Evolutionary conservation across 441 rosid genomes (phyloP).

Genomic region (Erodium chrysanthum): DNA sequence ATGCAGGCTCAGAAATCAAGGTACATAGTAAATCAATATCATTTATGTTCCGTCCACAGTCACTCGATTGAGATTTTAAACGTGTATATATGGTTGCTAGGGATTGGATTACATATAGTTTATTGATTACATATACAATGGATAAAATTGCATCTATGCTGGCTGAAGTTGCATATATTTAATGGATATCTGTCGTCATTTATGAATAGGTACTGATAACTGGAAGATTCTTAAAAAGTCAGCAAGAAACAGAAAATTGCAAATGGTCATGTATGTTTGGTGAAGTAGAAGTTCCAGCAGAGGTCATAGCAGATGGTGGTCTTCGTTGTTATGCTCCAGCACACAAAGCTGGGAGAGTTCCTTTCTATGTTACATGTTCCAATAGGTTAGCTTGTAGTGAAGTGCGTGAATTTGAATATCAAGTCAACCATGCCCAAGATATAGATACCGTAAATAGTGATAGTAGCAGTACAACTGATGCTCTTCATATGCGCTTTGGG

Average conservation of each 20-base stretch:
- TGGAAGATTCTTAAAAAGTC: constrained; percentile 61
- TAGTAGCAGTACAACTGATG: constrained; percentile 22
- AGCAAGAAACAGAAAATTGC: constrained; percentile 37
- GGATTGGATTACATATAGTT: too few relatives aligned
- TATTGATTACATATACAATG: too few relatives aligned
- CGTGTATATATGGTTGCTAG: too few relatives aligned
- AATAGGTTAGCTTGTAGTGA: constrained; percentile 93
- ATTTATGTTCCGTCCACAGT: background rate
- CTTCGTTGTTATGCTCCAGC: constrained; percentile 60
- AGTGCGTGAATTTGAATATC: constrained; percentile 85
- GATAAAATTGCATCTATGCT: background rate
- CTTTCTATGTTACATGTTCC: constrained; percentile 84
- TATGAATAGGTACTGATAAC: constrained; percentile 50
- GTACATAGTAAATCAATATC: constrained; percentile 25
- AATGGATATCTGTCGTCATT: background rate
- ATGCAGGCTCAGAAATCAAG: constrained; percentile 44
- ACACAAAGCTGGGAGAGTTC: constrained; percentile 68
- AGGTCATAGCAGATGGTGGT: constrained; percentile 66
- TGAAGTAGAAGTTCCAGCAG: constrained; percentile 86
- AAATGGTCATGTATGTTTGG: constrained; percentile 96
- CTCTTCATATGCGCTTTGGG: constrained; percentile 48
- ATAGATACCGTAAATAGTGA: constrained; percentile 24
- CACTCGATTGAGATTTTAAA: constrained; percentile 7
- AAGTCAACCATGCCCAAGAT: constrained; percentile 25
- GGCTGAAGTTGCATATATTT: background rate